Evolutionary conservation across 139 green algal genomes (phyloP).

Genomic region (Volvox africanus): DNA sequence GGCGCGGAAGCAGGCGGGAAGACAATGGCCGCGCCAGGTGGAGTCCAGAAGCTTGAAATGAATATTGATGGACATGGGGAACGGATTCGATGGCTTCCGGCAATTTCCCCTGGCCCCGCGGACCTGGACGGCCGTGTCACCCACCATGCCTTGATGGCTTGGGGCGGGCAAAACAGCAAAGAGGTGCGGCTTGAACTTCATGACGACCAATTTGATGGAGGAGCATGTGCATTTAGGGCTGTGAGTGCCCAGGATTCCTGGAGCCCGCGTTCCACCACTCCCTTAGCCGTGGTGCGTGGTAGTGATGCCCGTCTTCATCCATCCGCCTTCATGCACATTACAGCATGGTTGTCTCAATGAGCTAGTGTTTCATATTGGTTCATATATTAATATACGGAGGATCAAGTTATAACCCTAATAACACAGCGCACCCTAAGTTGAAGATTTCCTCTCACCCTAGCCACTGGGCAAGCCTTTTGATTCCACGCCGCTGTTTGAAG

Average conservation of each 20-base stretch:
- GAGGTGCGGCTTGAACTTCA: not conserved
- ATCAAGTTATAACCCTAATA: no score
- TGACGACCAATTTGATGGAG: not conserved
- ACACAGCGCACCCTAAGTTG: no score
- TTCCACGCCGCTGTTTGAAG: no score
- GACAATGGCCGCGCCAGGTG: not conserved
- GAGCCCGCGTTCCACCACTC: not conserved
- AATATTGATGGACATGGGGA: slow-evolving; percentile 31
- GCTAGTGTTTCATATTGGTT: no score
- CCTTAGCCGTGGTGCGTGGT: not conserved
- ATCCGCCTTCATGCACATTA: not conserved
- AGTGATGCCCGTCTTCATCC: not conserved
- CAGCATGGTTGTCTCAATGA: no score
- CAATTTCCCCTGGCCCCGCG: not conserved
- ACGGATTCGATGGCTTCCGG: slow-evolving; percentile 28
- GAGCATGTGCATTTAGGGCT: no score
- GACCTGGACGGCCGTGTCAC: slow-evolving; percentile 39
- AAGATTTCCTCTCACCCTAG: no score
- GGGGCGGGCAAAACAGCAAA: slow-evolving; percentile 13
- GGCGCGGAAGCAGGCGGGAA: not conserved
- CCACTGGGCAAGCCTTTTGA: no score
- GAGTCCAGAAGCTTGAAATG: not conserved
- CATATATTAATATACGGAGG: no score
- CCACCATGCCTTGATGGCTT: slow-evolving; percentile 23
- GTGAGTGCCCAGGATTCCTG: no score